Evolutionary conservation across 352 stramenopile species (phyloP).

Genomic region (Phytophthora sojae): DNA sequence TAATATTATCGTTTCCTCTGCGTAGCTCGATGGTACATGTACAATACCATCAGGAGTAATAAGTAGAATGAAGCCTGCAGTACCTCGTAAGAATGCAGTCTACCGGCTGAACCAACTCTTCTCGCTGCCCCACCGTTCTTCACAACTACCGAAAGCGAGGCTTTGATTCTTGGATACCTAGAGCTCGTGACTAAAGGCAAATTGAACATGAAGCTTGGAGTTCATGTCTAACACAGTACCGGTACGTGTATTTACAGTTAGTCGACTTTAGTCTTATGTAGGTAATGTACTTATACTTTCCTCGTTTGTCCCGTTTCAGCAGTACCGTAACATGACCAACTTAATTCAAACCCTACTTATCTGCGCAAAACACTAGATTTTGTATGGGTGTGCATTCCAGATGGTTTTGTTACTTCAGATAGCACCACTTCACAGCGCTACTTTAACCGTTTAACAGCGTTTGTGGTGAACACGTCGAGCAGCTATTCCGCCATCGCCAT

Average conservation of each 20-base stretch:
- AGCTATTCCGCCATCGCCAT: slow-evolving; percentile 11
- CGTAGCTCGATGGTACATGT: not conserved
- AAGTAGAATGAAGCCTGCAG: no score
- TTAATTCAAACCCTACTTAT: not conserved
- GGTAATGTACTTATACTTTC: no score
- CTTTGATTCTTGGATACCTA: not conserved
- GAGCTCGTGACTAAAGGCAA: not conserved
- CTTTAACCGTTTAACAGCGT: slow-evolving; percentile 11
- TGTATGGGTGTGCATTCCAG: not conserved
- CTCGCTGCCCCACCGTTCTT: not conserved
- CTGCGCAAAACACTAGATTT: not conserved
- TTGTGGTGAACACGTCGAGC: slow-evolving; percentile 9
- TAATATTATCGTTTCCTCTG: no score
- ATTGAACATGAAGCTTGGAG: not conserved
- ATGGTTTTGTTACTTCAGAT: not conserved
- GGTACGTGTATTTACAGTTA: no score
- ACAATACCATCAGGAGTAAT: not conserved
- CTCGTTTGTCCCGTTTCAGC: not conserved
- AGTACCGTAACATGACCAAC: not conserved
- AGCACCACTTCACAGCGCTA: slow-evolving; percentile 3
- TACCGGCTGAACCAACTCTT: not conserved
- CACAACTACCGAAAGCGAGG: not conserved
- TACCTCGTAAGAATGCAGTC: not conserved
- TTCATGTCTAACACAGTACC: not conserved
- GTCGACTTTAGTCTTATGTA: no score